Evolutionary conservation across 202 grass and related monocot species (phyloP).

Genomic region (Panicum virgatum): DNA sequence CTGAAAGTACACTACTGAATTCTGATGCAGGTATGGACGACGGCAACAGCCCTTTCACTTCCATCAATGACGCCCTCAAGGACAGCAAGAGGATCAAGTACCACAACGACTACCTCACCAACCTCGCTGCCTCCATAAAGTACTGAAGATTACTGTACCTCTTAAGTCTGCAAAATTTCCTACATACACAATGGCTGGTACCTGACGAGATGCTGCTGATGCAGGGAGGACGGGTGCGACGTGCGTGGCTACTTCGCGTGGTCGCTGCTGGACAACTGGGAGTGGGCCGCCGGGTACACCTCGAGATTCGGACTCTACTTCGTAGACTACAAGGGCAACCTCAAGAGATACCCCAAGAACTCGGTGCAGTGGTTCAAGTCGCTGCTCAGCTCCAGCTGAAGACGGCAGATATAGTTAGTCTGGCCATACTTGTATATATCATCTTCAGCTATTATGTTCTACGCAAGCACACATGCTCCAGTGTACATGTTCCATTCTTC

Average conservation of each 20-base stretch:
- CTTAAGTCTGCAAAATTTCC: not conserved
- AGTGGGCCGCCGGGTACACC: constrained; percentile 83
- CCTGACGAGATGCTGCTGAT: not conserved
- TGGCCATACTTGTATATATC: not conserved
- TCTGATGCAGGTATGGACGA: constrained; percentile 86
- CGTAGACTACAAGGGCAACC: constrained; percentile 79
- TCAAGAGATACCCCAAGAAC: constrained; percentile 90
- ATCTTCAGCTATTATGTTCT: not conserved
- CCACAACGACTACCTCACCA: constrained; percentile 79
- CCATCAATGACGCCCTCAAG: constrained; percentile 73
- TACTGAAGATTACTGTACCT: not conserved
- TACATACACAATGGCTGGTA: not conserved
- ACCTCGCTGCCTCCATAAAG: constrained; percentile 72
- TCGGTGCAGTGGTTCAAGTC: constrained; percentile 95
- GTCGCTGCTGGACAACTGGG: constrained; percentile 99
- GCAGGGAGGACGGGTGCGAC: constrained; percentile 90
- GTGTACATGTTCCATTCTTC: not conserved
- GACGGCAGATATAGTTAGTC: not conserved
- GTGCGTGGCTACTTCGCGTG: constrained; percentile 94
- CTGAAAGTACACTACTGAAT: not conserved
- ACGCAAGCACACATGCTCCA: not conserved
- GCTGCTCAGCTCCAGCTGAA: constrained; percentile 55
- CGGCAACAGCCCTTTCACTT: constrained; percentile 67
- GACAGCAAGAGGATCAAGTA: constrained; percentile 88
- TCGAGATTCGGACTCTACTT: constrained; percentile 90